phyloP scores from a whole-genome alignment of 495 filamentous ascomycete genomes.

The Apodospora peruviana region DNA sequence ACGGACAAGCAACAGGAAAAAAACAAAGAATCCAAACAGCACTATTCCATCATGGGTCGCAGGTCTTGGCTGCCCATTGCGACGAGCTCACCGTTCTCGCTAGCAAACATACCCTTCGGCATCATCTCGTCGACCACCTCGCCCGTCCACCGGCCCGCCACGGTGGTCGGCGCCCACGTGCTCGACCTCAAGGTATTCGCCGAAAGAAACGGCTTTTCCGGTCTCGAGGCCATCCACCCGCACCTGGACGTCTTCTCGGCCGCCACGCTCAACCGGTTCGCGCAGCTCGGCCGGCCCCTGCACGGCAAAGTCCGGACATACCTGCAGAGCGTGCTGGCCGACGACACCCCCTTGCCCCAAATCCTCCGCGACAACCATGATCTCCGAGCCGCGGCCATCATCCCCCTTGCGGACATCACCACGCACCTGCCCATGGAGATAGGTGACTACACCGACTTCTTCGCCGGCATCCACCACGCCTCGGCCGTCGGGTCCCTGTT shows the following conservation, averaged over 20 bases:
- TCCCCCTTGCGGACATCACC: neutral
- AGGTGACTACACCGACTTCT: no score
- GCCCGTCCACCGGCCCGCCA: no score
- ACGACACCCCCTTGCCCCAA: neutral
- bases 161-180: neutral
- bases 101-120: neutral
- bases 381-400: neutral
- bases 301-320: neutral
- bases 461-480: no score
- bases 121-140: neutral
- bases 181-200: neutral
- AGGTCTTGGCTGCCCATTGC: neutral
- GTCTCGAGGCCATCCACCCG: neutral
- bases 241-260: neutral
- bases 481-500: no score
- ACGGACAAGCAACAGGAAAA: no score
- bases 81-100: neutral
- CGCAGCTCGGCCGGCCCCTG: neutral
- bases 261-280: neutral
- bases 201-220: neutral
- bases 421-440: no score
- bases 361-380: neutral
- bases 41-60: no score
- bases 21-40: no score
- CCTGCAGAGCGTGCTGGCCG: neutral